Evolutionary conservation across 2,329 filamentous ascomycete genomes (phyloP), one percentile per base, ranked within the genome.

Genomic region (Emericellopsis cladophorae): DNA sequence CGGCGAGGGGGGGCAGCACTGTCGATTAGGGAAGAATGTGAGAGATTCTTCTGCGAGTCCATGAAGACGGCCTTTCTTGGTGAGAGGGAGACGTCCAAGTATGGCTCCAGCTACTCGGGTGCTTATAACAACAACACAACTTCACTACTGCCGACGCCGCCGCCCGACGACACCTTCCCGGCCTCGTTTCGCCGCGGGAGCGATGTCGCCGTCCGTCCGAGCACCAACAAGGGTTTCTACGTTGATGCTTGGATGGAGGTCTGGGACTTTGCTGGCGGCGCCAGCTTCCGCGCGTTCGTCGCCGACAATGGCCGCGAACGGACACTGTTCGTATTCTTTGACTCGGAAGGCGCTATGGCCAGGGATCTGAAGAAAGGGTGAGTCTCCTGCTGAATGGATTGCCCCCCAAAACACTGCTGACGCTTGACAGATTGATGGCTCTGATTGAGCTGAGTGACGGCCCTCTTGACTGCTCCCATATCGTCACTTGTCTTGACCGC

Each of bases 41-140:
- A 95, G 88, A 95, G 89, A 76, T 90, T 95, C 82, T 94, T 95
- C 79, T 95, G 89, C 71, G 87, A 90, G 82, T 82, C 81, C 76
- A 85, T 95, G 80, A 84, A 78, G 70, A 71, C 81, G 71, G 83
- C 85, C 72, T 95, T 95, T 79, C 84, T 83, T 75, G 89, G 86
- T 94, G 88, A 93, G 87, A 80, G 82, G 84, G 80, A 79, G 68
- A 64, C 69, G 73, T 75, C 67, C 63, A 67, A 69, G 71, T 74
- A 79, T 78, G 82, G 78, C 82, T 90, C 85, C 78, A 77, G 83
- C 78, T 81, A 83, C 76, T 79, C 84, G 79, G 81, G 78, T 90
- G 78, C 80, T 67, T n/a, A 16, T n/a, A 37, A 24, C 10, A 11
- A 23, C 37, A 37, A 9, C 8, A 29, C 26, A 29, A 35, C 18